Conservation (phyloP, 2,329 filamentous ascomycete species). For the Bipolaris sorokiniana region DNA sequence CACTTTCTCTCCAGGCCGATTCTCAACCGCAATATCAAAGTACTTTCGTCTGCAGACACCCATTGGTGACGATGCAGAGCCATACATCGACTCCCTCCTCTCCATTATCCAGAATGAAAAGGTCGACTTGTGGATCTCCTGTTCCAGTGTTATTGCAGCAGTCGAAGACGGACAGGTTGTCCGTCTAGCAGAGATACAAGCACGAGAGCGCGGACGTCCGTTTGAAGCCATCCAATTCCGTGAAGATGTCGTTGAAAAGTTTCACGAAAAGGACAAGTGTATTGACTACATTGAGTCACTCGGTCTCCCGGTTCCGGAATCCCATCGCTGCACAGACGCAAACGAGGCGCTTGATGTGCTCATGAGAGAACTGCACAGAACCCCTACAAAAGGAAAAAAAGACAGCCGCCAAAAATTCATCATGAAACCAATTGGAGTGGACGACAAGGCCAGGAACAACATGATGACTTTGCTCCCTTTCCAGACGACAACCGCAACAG, state of each 20-base stretch:
- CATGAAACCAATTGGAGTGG: conserved; percentile 69
- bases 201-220: conserved; percentile 51
- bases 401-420: conserved; percentile 60
- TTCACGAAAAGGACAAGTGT: conserved; percentile 72
- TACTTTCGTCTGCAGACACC: conserved; percentile 60
- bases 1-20: conserved; percentile 51
- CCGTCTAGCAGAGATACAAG: conserved; percentile 56
- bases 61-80: conserved; percentile 45
- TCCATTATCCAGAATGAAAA: conserved; percentile 65
- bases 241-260: conserved; percentile 59
- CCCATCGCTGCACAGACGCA: conserved; percentile 59
- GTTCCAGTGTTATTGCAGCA: conserved; percentile 70
- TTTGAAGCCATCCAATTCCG: conserved; percentile 71
- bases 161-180: conserved; percentile 71
- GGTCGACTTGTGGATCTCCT: conserved; percentile 75
- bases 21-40: conserved; percentile 61
- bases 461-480: conserved; percentile 70
- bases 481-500: conserved; percentile 59
- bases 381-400: conserved; percentile 16
- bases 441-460: conserved; percentile 64
- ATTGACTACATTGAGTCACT: conserved; percentile 62
- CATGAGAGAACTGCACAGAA: conserved; percentile 21
- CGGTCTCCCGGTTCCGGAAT: conserved; percentile 48
- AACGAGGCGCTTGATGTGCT: conserved; percentile 63
- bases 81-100: conserved; percentile 64